Evolutionary conservation across 2,329 filamentous ascomycete genomes (phyloP).

Genomic region (Diaporthe humulicola): DNA sequence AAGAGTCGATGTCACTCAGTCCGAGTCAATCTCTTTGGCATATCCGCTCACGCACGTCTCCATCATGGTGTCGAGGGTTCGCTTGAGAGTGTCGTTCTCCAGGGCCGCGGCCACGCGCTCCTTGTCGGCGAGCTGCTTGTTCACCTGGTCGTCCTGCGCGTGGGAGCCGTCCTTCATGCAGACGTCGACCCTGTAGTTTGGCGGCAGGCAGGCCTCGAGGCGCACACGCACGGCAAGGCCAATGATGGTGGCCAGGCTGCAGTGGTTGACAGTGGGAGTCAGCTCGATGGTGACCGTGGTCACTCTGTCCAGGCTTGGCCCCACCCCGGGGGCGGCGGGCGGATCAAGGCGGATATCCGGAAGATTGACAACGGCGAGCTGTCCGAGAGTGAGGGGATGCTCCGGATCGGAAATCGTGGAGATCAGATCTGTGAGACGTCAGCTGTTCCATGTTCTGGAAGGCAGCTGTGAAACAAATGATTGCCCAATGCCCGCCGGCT

Average conservation of each 20-base stretch:
- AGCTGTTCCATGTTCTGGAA: slow-evolving; percentile 48
- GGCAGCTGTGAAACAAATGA: slow-evolving; percentile 21
- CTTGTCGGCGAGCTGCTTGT: slow-evolving; percentile 97
- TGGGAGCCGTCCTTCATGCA: slow-evolving; percentile 97
- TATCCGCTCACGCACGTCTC: slow-evolving; percentile 72
- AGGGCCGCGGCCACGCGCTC: slow-evolving; percentile 94
- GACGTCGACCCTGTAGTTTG: slow-evolving; percentile 92
- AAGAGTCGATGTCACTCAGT: slow-evolving; percentile 2
- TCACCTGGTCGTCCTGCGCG: slow-evolving; percentile 93
- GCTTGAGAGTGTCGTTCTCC: slow-evolving; percentile 92
- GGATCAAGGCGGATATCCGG: slow-evolving; percentile 87
- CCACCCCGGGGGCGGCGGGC: slow-evolving; percentile 69
- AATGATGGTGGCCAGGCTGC: slow-evolving; percentile 95
- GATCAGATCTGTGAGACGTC: slow-evolving; percentile 80
- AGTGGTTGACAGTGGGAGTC: slow-evolving; percentile 97
- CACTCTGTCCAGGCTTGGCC: slow-evolving; percentile 66
- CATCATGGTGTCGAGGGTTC: slow-evolving; percentile 93
- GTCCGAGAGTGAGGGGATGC: slow-evolving; percentile 93
- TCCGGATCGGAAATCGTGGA: slow-evolving; percentile 96
- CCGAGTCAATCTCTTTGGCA: slow-evolving; percentile 35
- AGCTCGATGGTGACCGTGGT: slow-evolving; percentile 87
- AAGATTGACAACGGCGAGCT: slow-evolving; percentile 95
- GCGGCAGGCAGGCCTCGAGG: slow-evolving; percentile 89
- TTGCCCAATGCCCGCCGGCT: neutral
- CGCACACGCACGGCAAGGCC: slow-evolving; percentile 92